Conservation (phyloP, 805 yeast genomes). For the Saturnispora silvae region DNA sequence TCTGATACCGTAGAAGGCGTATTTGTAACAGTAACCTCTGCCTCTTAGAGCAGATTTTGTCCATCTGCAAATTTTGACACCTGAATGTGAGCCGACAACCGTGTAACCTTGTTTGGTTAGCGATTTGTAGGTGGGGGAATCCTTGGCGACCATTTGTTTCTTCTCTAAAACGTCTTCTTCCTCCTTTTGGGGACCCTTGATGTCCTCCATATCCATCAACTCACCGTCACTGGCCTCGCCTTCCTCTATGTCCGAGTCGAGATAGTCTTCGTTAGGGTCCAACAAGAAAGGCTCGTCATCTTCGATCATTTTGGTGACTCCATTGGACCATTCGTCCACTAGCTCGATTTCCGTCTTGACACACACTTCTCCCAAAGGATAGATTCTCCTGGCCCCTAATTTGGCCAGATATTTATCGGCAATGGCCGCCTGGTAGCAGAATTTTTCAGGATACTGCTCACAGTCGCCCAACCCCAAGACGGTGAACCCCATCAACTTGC, state of each 20-base stretch:
- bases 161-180: constrained; percentile 22
- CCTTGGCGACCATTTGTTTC: constrained; percentile 83
- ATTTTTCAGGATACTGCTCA: constrained; percentile 71
- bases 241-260: constrained; percentile 10
- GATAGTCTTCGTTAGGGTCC: constrained; percentile 39
- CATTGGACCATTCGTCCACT: constrained; percentile 56
- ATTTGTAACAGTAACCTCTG: constrained; percentile 88
- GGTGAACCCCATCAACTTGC: constrained; percentile 62
- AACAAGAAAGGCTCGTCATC: constrained; percentile 55
- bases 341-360: constrained; percentile 54
- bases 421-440: constrained; percentile 73
- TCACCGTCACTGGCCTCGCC: constrained; percentile 17
- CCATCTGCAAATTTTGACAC: constrained; percentile 94
- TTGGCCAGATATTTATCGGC: constrained; percentile 71
- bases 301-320: constrained; percentile 47
- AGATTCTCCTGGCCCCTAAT: constrained; percentile 77
- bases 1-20: constrained; percentile 81
- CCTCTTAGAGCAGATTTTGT: constrained; percentile 91
- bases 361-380: constrained; percentile 77
- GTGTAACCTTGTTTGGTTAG: constrained; percentile 90
- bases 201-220: constrained; percentile 75
- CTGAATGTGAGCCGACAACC: constrained; percentile 88
- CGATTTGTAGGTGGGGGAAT: constrained; percentile 80
- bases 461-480: constrained; percentile 83
- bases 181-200: constrained; percentile 14